Percentiles rank a stretch among this genome's conserved stretches.
Conservation (phyloP, 441 rosid genomes). For the Geranium incanum region DNA sequence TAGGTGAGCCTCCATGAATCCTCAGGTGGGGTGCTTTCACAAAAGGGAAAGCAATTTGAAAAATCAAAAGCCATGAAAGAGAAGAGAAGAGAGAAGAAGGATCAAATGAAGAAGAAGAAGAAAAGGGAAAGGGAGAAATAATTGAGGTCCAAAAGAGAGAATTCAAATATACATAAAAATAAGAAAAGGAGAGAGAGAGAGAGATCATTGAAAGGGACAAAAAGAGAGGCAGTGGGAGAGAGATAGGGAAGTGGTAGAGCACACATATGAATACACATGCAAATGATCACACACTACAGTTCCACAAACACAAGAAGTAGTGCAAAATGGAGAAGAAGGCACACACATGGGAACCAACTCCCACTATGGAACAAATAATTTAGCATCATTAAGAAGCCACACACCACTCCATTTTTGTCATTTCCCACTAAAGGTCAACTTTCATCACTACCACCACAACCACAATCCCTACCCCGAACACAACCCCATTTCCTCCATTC, state of each 20-base stretch:
- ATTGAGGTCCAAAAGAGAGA: not conserved
- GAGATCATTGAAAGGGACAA: slow-evolving; percentile 24
- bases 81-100: not conserved
- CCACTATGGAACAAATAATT: slow-evolving; percentile 22
- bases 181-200: not conserved
- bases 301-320: not conserved
- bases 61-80: not conserved
- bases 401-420: slow-evolving; percentile 25
- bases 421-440: slow-evolving; percentile 27
- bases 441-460: slow-evolving; percentile 8
- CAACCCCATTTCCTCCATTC: slow-evolving; percentile 2
- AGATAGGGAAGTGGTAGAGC: slow-evolving; percentile 11
- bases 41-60: not conserved
- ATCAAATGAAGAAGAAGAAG: not conserved
- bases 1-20: not conserved
- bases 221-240: slow-evolving; percentile 28
- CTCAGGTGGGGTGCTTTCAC: not conserved
- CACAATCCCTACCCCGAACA: not conserved
- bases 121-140: not conserved
- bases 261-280: slow-evolving; percentile 13
- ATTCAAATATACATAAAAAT: too few relatives aligned
- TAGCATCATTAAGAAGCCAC: slow-evolving; percentile 25
- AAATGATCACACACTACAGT: slow-evolving; percentile 28
- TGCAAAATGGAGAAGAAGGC: not conserved
- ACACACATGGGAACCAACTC: slow-evolving; percentile 28